Percentiles rank a stretch among this genome's conserved stretches.
phyloP scores from a whole-genome alignment of 1,284 basidiomycete genomes.

The Moesziomyces sp. region DNA sequence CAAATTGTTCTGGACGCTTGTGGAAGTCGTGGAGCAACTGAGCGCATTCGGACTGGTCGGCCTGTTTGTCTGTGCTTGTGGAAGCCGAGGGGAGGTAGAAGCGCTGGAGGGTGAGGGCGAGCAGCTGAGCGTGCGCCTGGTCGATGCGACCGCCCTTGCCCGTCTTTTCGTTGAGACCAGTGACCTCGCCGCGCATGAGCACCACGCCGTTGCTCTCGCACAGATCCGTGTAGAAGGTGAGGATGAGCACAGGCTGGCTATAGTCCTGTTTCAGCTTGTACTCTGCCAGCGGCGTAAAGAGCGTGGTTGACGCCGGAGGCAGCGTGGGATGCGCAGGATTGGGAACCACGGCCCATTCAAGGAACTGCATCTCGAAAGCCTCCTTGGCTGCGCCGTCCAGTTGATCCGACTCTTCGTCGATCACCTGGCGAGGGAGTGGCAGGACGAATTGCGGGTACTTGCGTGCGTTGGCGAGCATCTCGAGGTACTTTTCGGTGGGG shows the following conservation, averaged over 20 bases:
- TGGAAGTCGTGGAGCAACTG: slow-evolving; percentile 59
- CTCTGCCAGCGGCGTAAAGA: slow-evolving; percentile 94
- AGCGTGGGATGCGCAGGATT: slow-evolving; percentile 10
- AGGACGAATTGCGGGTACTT: slow-evolving; percentile 64
- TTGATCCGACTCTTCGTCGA: slow-evolving; percentile 19
- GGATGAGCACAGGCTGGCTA: slow-evolving; percentile 87
- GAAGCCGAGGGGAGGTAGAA: slow-evolving; percentile 57
- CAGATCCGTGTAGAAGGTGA: slow-evolving; percentile 93
- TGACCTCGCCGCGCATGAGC: slow-evolving; percentile 91
- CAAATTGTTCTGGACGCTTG: slow-evolving; percentile 51
- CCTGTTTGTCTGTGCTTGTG: slow-evolving; percentile 2
- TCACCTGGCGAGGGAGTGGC: slow-evolving; percentile 56
- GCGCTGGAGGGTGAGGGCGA: slow-evolving; percentile 59
- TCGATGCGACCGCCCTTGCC: slow-evolving; percentile 71
- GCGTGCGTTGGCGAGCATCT: slow-evolving; percentile 51
- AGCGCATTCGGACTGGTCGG: slow-evolving; percentile 28
- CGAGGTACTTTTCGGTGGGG: slow-evolving; percentile 52
- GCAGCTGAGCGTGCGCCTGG: slow-evolving; percentile 60
- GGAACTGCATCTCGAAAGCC: slow-evolving; percentile 64
- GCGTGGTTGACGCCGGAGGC: slow-evolving; percentile 68
- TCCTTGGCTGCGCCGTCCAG: slow-evolving; percentile 23
- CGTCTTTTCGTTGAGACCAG: slow-evolving; percentile 70
- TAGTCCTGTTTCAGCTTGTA: slow-evolving; percentile 88
- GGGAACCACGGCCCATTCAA: slow-evolving; percentile 63
- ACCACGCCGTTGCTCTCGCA: slow-evolving; percentile 82